Evolutionary conservation across 1,284 basidiomycete species (phyloP).

Genomic region (Moesziomyces parantarcticus): DNA sequence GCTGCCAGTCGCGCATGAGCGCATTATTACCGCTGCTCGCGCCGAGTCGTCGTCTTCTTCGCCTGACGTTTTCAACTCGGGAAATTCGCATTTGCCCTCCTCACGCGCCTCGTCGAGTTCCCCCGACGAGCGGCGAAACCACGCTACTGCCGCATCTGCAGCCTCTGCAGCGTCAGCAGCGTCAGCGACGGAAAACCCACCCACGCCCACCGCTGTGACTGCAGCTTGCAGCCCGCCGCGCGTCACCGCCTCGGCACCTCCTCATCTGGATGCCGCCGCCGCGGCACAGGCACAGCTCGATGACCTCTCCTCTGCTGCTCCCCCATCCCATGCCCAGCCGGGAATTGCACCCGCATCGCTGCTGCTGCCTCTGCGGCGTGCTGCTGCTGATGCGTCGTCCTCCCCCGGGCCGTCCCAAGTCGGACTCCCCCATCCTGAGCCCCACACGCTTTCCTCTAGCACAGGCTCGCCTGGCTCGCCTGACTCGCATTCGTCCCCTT

Average conservation of each 20-base stretch:
- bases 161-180: constrained; percentile 15
- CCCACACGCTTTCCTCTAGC: too few species aligned
- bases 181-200: constrained; percentile 7
- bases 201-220: too few species aligned
- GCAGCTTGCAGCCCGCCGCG: not conserved
- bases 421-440: too few species aligned
- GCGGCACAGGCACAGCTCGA: not conserved
- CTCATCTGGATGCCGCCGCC: not conserved
- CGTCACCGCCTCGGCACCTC: not conserved
- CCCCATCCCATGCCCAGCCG: not conserved
- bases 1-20: not conserved
- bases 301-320: not conserved
- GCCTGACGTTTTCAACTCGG: not conserved
- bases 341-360: not conserved
- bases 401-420: too few species aligned
- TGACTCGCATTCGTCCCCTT: not conserved
- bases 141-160: constrained; percentile 3
- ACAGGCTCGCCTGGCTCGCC: too few species aligned
- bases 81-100: constrained; percentile 4
- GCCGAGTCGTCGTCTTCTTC: not conserved
- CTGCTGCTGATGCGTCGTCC: not conserved
- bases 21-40: not conserved
- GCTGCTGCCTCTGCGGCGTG: constrained; percentile 1
- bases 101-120: not conserved
- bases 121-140: too few species aligned